Percentiles rank a stretch among this genome's conserved stretches.
Evolutionary conservation across 1,284 basidiomycete genomes (phyloP).

Genomic region (Earliella scabrosa): DNA sequence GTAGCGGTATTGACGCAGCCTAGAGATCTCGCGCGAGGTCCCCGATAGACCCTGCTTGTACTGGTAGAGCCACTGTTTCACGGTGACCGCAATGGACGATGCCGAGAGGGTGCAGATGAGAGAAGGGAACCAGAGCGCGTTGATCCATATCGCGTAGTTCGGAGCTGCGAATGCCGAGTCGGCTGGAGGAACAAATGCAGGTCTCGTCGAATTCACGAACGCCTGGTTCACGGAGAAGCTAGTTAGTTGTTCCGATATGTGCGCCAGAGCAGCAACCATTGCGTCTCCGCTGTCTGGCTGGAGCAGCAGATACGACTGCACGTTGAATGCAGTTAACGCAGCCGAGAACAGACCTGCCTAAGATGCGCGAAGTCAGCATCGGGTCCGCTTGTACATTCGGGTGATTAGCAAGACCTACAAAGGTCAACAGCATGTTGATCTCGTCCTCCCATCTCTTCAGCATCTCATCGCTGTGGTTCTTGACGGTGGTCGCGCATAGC

Average conservation of each 20-base stretch:
- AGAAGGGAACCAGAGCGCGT: conserved; percentile 23
- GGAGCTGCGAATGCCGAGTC: conserved; percentile 1
- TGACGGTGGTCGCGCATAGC: conserved; percentile 3
- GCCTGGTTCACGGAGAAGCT: neutral
- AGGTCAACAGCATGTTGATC: conserved; percentile 13
- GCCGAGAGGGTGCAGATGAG: conserved; percentile 18
- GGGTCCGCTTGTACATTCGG: neutral
- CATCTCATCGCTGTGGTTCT: conserved; percentile 10
- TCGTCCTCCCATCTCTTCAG: conserved; percentile 6
- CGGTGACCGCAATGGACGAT: conserved; percentile 17
- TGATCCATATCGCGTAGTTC: conserved; percentile 18
- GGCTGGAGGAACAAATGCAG: neutral
- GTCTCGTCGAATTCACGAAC: neutral
- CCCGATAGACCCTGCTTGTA: conserved; percentile 10
- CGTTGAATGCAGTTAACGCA: conserved; percentile 14
- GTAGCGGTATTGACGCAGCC: conserved; percentile 16
- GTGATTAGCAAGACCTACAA: neutral
- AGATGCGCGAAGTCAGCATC: neutral
- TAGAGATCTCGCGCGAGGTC: conserved; percentile 7
- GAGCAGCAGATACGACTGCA: conserved; percentile 12
- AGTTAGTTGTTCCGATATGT: conserved; percentile 9
- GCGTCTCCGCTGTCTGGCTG: conserved; percentile 10
- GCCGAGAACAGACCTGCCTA: conserved; percentile 16
- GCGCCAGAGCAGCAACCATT: neutral
- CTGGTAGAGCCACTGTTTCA: conserved; percentile 24